These are phyloP conservation scores for Quambalaria eucalypti DNA, from an alignment of 1,284 basidiomycete genomes.

Conservation along the genomic window DNA sequence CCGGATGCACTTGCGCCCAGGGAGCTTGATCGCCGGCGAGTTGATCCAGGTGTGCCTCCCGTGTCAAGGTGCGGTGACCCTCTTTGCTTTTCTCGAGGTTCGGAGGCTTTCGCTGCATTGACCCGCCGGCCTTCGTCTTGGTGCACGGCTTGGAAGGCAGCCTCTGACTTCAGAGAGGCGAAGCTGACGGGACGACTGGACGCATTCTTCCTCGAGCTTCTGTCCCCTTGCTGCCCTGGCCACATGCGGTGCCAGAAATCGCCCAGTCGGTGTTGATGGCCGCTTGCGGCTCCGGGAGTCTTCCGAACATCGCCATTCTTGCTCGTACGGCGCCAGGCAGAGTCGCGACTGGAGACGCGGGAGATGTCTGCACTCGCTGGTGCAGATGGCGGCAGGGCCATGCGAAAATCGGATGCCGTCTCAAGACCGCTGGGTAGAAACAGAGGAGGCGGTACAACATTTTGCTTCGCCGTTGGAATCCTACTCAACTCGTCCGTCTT, in stretches of 20 bases:
- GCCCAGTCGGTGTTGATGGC: neutral
- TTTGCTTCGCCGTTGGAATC: neutral
- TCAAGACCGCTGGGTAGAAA: too few species aligned
- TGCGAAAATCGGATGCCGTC: too few species aligned
- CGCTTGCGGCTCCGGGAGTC: neutral
- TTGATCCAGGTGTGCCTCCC: too few species aligned
- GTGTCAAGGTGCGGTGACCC: neutral
- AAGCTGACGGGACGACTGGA: too few species aligned
- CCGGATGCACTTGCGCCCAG: too few species aligned
- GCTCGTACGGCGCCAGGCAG: neutral
- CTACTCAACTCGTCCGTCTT: neutral
- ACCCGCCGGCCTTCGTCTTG: neutral
- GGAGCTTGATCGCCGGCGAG: too few species aligned
- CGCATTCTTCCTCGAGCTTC: neutral
- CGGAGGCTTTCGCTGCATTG: neutral
- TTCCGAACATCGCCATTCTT: neutral
- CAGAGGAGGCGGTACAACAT: neutral
- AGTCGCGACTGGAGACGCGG: neutral
- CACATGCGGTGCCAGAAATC: neutral
- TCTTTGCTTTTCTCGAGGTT: neutral
- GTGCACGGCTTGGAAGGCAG: neutral
- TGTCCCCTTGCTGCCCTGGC: neutral
- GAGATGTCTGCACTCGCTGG: neutral
- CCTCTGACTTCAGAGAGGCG: neutral
- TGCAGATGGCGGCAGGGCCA: neutral